These are phyloP conservation scores for Tricholomella constricta DNA, from an alignment of 768 basidiomycete species.

Conservation along the genomic window DNA sequence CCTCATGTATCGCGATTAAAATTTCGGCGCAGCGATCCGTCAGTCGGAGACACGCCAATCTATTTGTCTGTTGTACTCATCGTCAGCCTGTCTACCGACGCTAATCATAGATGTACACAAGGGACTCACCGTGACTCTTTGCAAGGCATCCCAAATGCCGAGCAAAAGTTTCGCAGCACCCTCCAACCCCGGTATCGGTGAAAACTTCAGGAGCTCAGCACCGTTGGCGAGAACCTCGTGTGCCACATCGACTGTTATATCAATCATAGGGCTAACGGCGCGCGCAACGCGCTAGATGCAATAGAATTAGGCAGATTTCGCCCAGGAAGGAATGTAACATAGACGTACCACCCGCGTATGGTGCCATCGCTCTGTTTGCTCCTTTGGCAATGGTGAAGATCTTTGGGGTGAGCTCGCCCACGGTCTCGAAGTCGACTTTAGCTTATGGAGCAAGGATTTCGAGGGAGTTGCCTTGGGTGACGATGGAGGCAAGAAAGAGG, in stretches of 20 bases:
- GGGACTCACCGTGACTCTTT: constrained; percentile 57
- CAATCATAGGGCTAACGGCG: constrained; percentile 35
- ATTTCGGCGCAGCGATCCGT: no score
- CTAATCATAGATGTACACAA: no score
- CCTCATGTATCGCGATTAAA: constrained; percentile 58
- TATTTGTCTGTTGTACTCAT: constrained; percentile 52
- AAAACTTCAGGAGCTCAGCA: constrained; percentile 41
- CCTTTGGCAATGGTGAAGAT: neutral
- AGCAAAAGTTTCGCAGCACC: constrained; percentile 52
- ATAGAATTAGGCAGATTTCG: neutral
- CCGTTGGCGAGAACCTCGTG: constrained; percentile 38
- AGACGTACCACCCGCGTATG: neutral
- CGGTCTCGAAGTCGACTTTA: neutral
- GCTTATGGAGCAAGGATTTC: neutral
- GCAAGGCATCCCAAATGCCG: constrained; percentile 63
- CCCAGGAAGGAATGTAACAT: neutral
- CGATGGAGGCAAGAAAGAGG: neutral
- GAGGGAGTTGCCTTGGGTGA: neutral
- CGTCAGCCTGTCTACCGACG: no score
- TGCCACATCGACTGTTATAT: constrained; percentile 33
- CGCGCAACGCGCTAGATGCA: constrained; percentile 31
- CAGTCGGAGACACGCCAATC: constrained; percentile 67
- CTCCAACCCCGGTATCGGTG: constrained; percentile 54
- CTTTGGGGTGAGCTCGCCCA: constrained; percentile 5
- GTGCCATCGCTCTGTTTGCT: constrained; percentile 5